Evolutionary conservation across 257 asterid genomes (phyloP).

Genomic region (Osmanthus fragrans): DNA sequence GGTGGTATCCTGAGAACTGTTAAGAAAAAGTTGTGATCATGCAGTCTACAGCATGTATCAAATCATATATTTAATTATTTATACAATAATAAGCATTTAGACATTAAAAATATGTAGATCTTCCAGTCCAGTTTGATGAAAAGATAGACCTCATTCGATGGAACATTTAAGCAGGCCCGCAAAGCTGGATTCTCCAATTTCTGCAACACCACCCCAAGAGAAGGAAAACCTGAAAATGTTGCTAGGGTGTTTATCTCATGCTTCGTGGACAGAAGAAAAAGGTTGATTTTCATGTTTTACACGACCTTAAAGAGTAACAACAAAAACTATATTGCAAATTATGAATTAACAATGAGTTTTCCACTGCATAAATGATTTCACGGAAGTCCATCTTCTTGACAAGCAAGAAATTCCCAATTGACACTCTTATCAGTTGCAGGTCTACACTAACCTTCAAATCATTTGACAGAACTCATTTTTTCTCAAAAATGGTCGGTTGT

Average conservation of each 20-base stretch:
- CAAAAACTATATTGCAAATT: slow-evolving; percentile 1
- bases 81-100: slow-evolving; percentile 16
- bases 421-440: not conserved
- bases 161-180: slow-evolving; percentile 81
- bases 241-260: slow-evolving; percentile 7
- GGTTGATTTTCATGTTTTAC: slow-evolving; percentile 11
- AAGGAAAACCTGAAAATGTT: slow-evolving; percentile 80
- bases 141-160: slow-evolving; percentile 75
- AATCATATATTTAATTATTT: not conserved
- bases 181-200: slow-evolving; percentile 97
- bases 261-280: slow-evolving; percentile 13
- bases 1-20: not conserved
- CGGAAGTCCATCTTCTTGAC: slow-evolving; percentile 2
- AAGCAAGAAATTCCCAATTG: not conserved
- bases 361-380: slow-evolving; percentile 15
- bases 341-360: not conserved
- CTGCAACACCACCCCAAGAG: slow-evolving; percentile 88
- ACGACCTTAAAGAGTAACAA: slow-evolving; percentile 9
- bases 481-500: not conserved
- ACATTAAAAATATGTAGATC: slow-evolving; percentile 11
- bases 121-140: slow-evolving; percentile 17
- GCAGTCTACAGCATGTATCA: not conserved
- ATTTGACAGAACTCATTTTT: not conserved
- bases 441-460: not conserved
- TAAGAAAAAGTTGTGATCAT: not conserved